A percentile compares a stretch with the other conserved stretches of the same genome.
Evolutionary conservation across 257 asterid species (phyloP).

Genomic region (Solanum chiquidenum): DNA sequence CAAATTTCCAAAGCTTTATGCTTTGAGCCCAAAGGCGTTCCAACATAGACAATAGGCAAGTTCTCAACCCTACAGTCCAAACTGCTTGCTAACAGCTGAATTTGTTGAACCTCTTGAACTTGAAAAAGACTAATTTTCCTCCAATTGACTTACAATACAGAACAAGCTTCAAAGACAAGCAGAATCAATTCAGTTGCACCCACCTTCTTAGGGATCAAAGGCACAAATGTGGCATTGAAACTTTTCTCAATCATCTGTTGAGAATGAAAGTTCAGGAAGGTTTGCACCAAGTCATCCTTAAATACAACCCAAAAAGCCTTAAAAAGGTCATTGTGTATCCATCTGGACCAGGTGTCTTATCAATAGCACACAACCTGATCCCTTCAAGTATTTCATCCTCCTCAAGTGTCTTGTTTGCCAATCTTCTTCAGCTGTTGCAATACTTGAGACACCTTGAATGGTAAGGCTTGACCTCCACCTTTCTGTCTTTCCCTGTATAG

Average conservation of each 20-base stretch:
- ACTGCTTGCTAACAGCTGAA: background rate
- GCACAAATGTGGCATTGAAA: background rate
- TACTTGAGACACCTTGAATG: background rate
- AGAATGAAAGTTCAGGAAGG: background rate
- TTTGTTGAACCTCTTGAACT: background rate
- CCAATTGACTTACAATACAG: background rate
- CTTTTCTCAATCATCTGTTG: background rate
- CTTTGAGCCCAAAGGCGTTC: background rate
- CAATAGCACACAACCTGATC: background rate
- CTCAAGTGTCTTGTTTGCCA: background rate
- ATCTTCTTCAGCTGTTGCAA: background rate
- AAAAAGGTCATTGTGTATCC: background rate
- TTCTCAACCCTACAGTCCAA: background rate
- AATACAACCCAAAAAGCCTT: background rate
- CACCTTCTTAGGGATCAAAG: background rate
- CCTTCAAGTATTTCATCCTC: background rate
- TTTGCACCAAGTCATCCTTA: background rate
- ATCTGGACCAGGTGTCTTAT: background rate
- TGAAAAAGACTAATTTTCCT: background rate
- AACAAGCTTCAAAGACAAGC: background rate
- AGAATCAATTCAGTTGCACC: background rate
- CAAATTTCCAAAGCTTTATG: background rate
- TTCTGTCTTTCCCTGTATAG: background rate
- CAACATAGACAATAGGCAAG: background rate
- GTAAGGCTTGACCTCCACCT: background rate